These are phyloP conservation scores for Cutaneotrichosporon arboriforme DNA, from an alignment of 1,284 basidiomycete genomes.

Conservation along the genomic window DNA sequence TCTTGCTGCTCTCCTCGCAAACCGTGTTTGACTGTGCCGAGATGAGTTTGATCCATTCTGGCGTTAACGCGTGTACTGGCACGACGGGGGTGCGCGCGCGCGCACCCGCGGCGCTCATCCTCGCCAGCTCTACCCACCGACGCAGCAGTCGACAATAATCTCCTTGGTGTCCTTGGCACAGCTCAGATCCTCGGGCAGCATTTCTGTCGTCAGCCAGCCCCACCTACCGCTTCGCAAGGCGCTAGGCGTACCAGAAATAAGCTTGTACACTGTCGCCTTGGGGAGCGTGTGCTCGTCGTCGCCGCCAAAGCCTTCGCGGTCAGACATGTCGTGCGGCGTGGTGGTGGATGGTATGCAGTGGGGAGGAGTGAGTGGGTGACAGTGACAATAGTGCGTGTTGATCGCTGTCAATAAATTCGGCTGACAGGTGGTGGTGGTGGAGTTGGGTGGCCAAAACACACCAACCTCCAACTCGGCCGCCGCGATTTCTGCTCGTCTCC, in stretches of 20 bases:
- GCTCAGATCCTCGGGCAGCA: conserved; percentile 80
- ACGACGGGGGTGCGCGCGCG: background rate
- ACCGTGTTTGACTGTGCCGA: conserved; percentile 97
- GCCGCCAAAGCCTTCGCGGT: conserved; percentile 41
- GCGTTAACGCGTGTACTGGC: conserved; percentile 1
- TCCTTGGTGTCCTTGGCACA: conserved; percentile 96
- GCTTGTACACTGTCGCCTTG: conserved; percentile 95
- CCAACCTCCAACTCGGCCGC: background rate
- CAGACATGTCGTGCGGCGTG: conserved; percentile 32
- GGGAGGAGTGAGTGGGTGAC: background rate
- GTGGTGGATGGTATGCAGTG: background rate
- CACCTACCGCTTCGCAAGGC: too few species aligned
- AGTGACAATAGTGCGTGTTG: background rate
- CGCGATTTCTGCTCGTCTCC: background rate
- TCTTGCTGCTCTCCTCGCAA: conserved; percentile 97
- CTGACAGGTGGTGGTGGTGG: background rate
- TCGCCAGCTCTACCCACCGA: conserved; percentile 64
- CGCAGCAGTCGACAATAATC: conserved; percentile 94
- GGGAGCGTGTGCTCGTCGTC: conserved; percentile 94
- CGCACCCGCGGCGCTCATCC: too few species aligned
- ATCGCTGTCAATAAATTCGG: background rate
- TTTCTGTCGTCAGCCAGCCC: conserved; percentile 56
- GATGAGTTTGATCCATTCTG: conserved; percentile 97
- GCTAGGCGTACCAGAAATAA: conserved; percentile 68
- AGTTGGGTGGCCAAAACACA: background rate